Percentiles rank a stretch among this genome's conserved stretches.
phyloP scores from a whole-genome alignment of 129 eudicot genomes.

The Lactuca sativa region DNA sequence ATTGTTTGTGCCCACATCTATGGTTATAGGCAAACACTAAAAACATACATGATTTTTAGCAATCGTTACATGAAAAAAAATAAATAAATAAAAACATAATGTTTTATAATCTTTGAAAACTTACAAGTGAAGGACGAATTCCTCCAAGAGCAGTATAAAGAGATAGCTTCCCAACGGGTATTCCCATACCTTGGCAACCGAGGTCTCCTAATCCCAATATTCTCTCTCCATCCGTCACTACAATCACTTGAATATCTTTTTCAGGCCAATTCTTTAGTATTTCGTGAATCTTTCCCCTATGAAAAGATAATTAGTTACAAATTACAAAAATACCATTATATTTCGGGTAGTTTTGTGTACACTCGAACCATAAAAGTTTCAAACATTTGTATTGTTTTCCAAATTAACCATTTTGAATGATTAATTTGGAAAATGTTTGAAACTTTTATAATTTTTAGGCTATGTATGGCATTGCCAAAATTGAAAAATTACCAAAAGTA shows the following conservation, averaged over 20 bases:
- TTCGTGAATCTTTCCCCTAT: conserved; percentile 75
- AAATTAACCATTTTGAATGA: no score
- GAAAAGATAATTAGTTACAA: conserved; percentile 31
- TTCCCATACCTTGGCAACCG: conserved; percentile 99
- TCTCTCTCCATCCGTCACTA: conserved; percentile 91
- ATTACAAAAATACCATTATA: no score
- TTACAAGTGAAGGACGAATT: conserved; percentile 83
- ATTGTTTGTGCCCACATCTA: conserved; percentile 90
- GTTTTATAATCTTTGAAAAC: conserved; percentile 20
- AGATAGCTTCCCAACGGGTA: conserved; percentile 88
- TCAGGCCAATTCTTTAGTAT: conserved; percentile 86
- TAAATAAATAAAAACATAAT: no score
- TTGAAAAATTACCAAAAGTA: background rate
- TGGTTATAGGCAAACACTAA: conserved; percentile 88
- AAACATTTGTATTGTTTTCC: no score
- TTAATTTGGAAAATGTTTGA: background rate
- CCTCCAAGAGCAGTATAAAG: conserved; percentile 91
- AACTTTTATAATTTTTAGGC: no score
- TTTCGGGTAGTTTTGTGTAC: no score
- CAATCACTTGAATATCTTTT: conserved; percentile 78
- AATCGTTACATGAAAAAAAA: no score
- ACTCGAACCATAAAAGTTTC: no score
- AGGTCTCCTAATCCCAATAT: conserved; percentile 94
- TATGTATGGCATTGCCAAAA: no score
- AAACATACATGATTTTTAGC: background rate